phyloP scores from a whole-genome alignment of 1,139 yeast genomes.

The Scheffersomyces illinoinensis region DNA sequence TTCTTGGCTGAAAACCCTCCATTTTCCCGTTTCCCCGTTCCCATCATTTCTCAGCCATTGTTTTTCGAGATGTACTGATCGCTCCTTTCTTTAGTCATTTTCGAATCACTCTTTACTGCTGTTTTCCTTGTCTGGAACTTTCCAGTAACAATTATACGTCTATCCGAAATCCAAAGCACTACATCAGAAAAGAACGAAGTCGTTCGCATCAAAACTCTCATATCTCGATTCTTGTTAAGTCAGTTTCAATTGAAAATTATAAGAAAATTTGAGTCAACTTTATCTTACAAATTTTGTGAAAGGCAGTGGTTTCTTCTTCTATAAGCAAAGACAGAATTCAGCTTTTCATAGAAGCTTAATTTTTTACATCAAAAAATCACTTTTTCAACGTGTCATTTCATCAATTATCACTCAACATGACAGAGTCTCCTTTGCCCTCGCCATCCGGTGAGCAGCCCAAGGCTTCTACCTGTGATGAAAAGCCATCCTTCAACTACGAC shows the following conservation, averaged over 20 bases:
- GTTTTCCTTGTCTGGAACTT: neutral
- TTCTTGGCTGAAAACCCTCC: neutral
- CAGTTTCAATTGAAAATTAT: neutral
- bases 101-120: neutral
- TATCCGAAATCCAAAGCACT: neutral
- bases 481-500: constrained; percentile 44
- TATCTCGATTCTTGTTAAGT: neutral
- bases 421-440: neutral
- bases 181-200: neutral
- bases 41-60: neutral
- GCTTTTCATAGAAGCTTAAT: neutral
- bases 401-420: neutral
- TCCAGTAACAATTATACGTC: neutral
- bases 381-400: neutral
- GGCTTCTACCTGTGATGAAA: constrained; percentile 9
- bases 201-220: neutral
- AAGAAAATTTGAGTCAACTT: neutral
- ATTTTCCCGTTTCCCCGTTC: neutral
- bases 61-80: neutral
- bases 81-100: neutral
- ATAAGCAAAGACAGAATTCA: neutral
- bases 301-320: neutral
- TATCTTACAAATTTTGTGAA: neutral
- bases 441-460: neutral
- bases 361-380: neutral